Percentiles rank a stretch among this genome's conserved stretches.
Evolutionary conservation across 192 early-diverging fungal genomes (phyloP).

Genomic region (Dissophora globulifera): DNA sequence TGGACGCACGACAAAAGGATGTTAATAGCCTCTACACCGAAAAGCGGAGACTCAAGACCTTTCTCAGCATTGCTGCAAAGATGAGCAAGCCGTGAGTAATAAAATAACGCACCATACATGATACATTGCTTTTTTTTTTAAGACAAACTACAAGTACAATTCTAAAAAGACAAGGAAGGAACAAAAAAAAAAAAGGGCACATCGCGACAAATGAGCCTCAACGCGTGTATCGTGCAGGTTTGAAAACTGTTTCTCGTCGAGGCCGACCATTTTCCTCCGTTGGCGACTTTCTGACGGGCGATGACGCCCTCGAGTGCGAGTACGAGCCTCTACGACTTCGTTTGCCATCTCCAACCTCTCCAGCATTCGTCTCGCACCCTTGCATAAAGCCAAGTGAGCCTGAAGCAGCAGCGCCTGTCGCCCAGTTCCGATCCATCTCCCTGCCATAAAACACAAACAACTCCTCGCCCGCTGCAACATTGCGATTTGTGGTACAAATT

Average conservation of each 20-base stretch:
- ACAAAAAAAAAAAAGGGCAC: background rate
- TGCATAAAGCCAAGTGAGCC: background rate
- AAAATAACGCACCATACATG: background rate
- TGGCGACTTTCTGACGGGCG: conserved; percentile 1
- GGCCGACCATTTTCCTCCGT: conserved; percentile 33
- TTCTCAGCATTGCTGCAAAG: conserved; percentile 25
- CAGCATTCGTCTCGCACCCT: background rate
- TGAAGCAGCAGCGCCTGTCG: background rate
- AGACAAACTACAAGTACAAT: background rate
- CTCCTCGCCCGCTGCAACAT: conserved; percentile 82
- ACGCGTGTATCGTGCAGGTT: conserved; percentile 37
- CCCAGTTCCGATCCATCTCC: conserved; percentile 87
- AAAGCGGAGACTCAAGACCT: conserved; percentile 19
- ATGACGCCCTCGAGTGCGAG: conserved; percentile 23
- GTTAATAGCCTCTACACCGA: conserved; percentile 21
- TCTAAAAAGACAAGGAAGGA: conserved; percentile 5
- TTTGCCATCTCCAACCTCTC: background rate
- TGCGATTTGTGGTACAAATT: conserved; percentile 77
- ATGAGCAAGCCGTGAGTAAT: conserved; percentile 22
- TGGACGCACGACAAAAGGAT: conserved; percentile 41
- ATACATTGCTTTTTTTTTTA: background rate
- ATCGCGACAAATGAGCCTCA: background rate
- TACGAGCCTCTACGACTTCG: conserved; percentile 9
- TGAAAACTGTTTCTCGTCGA: conserved; percentile 33
- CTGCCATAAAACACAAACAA: conserved; percentile 88